Base-by-base conservation (phyloP, 2,329 filamentous ascomycete genomes). In the Epichloe aotearoae region DNA sequence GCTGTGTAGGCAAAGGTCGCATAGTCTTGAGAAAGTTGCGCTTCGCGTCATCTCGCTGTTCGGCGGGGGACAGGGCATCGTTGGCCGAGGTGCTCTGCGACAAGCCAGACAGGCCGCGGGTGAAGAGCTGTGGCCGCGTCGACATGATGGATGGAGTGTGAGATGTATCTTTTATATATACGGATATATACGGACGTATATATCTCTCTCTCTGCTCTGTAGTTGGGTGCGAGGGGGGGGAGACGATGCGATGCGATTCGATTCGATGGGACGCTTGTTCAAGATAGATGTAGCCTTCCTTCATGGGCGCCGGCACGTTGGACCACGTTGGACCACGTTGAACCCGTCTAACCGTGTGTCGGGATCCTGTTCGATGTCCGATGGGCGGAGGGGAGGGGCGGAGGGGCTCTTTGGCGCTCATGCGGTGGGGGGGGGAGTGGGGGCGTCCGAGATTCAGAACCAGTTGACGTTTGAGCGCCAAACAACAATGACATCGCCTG, bases 21-120 rank as follows among this genome's bases (percentile, higher is more conserved):
- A 80, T 83, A 30, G 82, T 76, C 67, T 87, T 82, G 58, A 88
- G 75, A 66, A 90, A 86, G 72, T 89, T 89, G 71, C 85, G 82
- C 80, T 89, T 89, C 51, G 85, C 85, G 67, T 84, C 82, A 66
- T 86, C 84, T 61, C 86, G 83, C 66, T 82, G 76, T 61, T 83
- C 80, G 50, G 86, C 84, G 26, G 86, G 84, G 10, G 85, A 86
- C 56, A 75, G 73, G 53, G 79, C 79, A 54, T 74, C 75, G 62
- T 78, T 79, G 46, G 76, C 69, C 55, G 78, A 74, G 57, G 75
- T 73, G 64, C 74, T 73, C 63, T 82, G 75, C 52, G 78, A 76
- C 53, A 83, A 74, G 52, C 73, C 71, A 34, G 83, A 80, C 53
- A 86, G 75, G 62, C 77, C 79, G 57, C 77, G 73, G 42, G 80